phyloP scores from a whole-genome alignment of 1,139 yeast species.

The Yamadazyma dendronema region DNA sequence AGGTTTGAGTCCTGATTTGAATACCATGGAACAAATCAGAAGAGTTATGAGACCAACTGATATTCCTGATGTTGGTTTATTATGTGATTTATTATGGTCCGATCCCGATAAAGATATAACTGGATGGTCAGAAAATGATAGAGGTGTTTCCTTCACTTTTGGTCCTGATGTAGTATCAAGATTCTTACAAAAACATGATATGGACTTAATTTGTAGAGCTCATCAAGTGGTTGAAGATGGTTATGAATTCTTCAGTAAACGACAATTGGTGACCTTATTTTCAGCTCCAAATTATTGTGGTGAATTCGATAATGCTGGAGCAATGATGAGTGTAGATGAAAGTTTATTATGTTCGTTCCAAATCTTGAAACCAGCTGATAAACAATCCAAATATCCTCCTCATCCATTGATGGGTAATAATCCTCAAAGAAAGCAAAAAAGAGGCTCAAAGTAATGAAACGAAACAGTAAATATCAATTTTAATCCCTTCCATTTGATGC shows the following conservation, averaged over 20 bases:
- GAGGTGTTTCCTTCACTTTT: slow-evolving; percentile 96
- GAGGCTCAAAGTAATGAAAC: slow-evolving; percentile 45
- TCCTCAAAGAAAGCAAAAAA: slow-evolving; percentile 73
- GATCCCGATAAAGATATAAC: slow-evolving; percentile 98
- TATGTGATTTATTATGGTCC: slow-evolving; percentile 96
- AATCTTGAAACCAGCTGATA: slow-evolving; percentile 96
- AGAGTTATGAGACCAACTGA: slow-evolving; percentile 99
- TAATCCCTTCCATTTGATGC: neutral
- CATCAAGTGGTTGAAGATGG: slow-evolving; percentile 99
- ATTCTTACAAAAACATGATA: slow-evolving; percentile 91
- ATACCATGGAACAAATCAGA: slow-evolving; percentile 96
- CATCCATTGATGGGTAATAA: slow-evolving; percentile 54
- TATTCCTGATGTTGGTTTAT: slow-evolving; percentile 93
- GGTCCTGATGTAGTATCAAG: slow-evolving; percentile 97
- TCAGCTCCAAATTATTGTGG: slow-evolving; percentile 99
- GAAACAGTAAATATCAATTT: neutral
- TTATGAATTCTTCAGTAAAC: slow-evolving; percentile 91
- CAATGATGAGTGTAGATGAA: slow-evolving; percentile 99
- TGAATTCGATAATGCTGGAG: slow-evolving; percentile 98
- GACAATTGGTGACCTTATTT: slow-evolving; percentile 92
- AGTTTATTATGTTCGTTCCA: slow-evolving; percentile 95
- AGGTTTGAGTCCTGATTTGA: slow-evolving; percentile 94
- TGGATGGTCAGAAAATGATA: slow-evolving; percentile 97
- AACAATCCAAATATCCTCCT: slow-evolving; percentile 64
- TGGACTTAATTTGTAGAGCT: slow-evolving; percentile 96